phyloP scores from a whole-genome alignment of 2,329 filamentous ascomycete genomes.

The Trichoderma endophyticum region DNA sequence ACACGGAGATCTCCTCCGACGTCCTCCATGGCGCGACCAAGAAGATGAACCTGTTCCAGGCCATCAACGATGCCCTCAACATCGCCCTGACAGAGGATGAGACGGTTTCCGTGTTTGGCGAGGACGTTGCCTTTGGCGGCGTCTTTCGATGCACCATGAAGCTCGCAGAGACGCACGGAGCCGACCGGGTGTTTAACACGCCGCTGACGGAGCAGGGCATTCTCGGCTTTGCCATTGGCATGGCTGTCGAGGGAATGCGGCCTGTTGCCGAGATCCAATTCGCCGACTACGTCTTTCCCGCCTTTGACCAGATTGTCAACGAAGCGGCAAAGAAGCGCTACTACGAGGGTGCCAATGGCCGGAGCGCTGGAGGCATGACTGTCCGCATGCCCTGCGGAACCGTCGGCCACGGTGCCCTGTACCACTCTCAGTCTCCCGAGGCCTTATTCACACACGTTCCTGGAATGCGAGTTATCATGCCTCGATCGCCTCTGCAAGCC shows the following conservation, averaged over 20 bases:
- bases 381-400: slow-evolving; percentile 87
- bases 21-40: slow-evolving; percentile 69
- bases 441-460: slow-evolving; percentile 85
- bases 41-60: slow-evolving; percentile 89
- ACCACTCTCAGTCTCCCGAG: slow-evolving; percentile 89
- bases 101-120: slow-evolving; percentile 85
- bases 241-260: slow-evolving; percentile 85
- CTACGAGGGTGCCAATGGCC: slow-evolving; percentile 58
- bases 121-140: slow-evolving; percentile 95
- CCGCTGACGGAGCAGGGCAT: slow-evolving; percentile 93
- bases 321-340: slow-evolving; percentile 88
- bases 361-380: slow-evolving; percentile 72
- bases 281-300: slow-evolving; percentile 89
- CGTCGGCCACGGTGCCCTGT: slow-evolving; percentile 82
- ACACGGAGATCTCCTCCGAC: slow-evolving; percentile 66
- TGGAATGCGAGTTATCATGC: slow-evolving; percentile 80
- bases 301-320: slow-evolving; percentile 92
- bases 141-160: slow-evolving; percentile 95
- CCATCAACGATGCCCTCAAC: slow-evolving; percentile 85
- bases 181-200: slow-evolving; percentile 92
- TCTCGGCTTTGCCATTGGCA: slow-evolving; percentile 87
- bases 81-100: slow-evolving; percentile 81
- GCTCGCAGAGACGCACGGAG: slow-evolving; percentile 80
- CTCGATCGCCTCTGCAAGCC: slow-evolving; percentile 79
- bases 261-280: slow-evolving; percentile 95